Conservation (phyloP, 1,139 yeast species). For the Arxiozyma heterogenica region DNA sequence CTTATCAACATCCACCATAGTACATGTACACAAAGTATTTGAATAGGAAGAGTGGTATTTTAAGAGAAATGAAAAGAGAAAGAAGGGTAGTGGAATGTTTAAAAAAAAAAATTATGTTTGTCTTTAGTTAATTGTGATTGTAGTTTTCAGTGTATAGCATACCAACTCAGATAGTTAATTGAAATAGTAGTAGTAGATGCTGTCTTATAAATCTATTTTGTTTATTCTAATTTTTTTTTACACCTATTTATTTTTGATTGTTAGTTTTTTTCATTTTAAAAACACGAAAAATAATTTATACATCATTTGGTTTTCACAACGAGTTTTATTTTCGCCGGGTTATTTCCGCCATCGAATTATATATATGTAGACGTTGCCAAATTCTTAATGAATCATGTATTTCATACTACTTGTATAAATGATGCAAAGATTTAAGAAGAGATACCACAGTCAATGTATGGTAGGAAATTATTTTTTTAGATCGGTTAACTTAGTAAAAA, state of each 20-base stretch:
- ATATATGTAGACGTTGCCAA: background rate
- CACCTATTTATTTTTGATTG: background rate
- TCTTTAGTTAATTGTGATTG: no score
- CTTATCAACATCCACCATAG: slow-evolving; percentile 6
- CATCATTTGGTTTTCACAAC: background rate
- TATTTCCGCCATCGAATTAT: background rate
- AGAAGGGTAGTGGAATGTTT: background rate
- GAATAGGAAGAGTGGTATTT: background rate
- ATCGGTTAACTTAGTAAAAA: no score
- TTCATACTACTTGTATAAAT: no score
- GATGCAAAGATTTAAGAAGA: background rate
- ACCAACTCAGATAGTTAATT: no score
- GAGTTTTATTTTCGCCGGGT: background rate
- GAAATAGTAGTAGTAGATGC: background rate
- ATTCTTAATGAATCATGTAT: background rate
- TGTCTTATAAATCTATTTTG: background rate
- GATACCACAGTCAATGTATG: background rate
- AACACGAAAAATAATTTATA: no score
- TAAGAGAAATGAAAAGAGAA: background rate
- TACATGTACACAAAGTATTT: background rate
- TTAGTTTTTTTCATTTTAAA: background rate
- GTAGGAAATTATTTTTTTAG: no score
- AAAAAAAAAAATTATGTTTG: no score
- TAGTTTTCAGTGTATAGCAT: background rate
- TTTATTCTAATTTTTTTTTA: no score